These are phyloP conservation scores for Ganoderma meredithae DNA, from an alignment of 1,284 basidiomycete species.

Conservation along the genomic window DNA sequence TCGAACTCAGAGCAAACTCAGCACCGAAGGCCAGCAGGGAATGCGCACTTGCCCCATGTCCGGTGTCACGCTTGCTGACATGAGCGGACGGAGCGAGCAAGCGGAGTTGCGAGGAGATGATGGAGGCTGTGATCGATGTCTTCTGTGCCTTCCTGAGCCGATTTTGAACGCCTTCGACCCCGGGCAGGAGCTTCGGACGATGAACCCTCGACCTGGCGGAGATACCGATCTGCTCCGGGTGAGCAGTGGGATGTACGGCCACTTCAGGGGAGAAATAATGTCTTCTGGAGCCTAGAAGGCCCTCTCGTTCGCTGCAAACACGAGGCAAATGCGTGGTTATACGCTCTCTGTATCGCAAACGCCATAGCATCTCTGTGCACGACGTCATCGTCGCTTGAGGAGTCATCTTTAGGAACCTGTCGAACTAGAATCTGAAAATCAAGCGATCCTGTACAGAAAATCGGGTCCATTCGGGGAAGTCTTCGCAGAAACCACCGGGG, in stretches of 20 bases:
- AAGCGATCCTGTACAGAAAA: neutral
- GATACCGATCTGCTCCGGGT: neutral
- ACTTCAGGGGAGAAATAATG: neutral
- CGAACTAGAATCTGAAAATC: neutral
- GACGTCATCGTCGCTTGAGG: neutral
- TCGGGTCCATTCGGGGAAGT: neutral
- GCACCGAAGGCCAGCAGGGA: constrained; percentile 10
- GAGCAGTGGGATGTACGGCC: constrained; percentile 1
- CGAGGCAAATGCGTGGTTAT: constrained; percentile 23
- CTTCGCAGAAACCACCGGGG: neutral
- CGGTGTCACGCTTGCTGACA: constrained; percentile 19
- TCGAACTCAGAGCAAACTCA: constrained; percentile 9
- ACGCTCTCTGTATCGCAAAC: constrained; percentile 2
- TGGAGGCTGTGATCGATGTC: constrained; percentile 15
- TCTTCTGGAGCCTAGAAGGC: constrained; percentile 18
- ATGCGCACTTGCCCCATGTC: constrained; percentile 16
- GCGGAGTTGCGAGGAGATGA: constrained; percentile 13
- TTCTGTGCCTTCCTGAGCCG: constrained; percentile 10
- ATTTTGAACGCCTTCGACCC: constrained; percentile 17
- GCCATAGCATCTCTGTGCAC: constrained; percentile 4
- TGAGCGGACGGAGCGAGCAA: constrained; percentile 14
- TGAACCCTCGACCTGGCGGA: neutral
- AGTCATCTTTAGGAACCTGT: neutral
- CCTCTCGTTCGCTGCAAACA: constrained; percentile 13
- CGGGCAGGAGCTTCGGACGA: neutral